A percentile compares a stretch with the other conserved stretches of the same genome.
These are phyloP conservation scores for Spergularia azorica DNA, from an alignment of 179 eudicot species.

Conservation along the genomic window DNA sequence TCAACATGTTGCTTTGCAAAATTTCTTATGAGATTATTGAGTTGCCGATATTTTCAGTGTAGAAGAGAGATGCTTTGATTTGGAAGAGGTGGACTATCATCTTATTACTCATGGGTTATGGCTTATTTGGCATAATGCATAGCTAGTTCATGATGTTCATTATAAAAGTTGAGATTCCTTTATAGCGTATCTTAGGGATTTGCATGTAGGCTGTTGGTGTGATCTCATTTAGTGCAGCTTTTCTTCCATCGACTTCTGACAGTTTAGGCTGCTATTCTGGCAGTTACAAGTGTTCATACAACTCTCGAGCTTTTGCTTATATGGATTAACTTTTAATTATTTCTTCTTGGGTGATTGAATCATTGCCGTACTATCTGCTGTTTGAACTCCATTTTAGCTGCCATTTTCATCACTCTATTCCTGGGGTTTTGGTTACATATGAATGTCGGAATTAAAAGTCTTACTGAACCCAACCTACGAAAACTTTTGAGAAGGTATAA, in stretches of 20 bases:
- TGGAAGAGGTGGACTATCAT: too few species aligned
- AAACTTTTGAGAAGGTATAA: conserved; percentile 3
- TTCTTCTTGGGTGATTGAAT: not conserved
- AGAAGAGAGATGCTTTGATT: not conserved
- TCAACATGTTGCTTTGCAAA: not conserved
- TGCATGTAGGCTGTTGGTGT: not conserved
- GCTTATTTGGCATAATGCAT: too few species aligned
- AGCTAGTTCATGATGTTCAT: too few species aligned
- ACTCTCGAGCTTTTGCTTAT: not conserved
- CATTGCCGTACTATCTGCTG: not conserved
- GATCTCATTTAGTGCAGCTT: not conserved
- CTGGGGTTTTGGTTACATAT: not conserved
- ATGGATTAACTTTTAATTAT: not conserved
- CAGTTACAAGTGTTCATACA: not conserved
- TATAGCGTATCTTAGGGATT: not conserved
- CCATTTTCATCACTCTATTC: not conserved
- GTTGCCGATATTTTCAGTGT: not conserved
- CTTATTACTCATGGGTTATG: too few species aligned
- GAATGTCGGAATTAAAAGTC: not conserved
- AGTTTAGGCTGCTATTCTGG: not conserved
- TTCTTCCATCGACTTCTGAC: not conserved
- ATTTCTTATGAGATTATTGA: not conserved
- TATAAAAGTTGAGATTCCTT: not conserved
- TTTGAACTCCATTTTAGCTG: not conserved
- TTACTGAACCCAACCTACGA: conserved; percentile 2